A percentile compares a stretch with the other conserved stretches of the same genome.
Evolutionary conservation across 192 early-diverging fungal species (phyloP).

Genomic region (Geranomyces variabilis): DNA sequence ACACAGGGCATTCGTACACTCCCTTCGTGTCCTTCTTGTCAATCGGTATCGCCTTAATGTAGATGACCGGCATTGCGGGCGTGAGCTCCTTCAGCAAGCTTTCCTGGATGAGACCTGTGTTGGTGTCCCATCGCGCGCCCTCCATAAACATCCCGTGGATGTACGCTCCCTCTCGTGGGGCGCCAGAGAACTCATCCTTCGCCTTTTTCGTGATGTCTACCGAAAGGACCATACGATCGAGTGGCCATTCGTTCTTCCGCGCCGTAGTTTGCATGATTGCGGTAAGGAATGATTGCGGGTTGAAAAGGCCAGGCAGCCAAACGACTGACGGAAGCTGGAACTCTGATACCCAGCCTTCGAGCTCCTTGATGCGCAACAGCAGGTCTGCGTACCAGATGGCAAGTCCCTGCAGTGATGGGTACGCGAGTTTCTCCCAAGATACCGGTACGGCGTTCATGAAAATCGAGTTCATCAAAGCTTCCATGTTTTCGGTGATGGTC

Average conservation of each 20-base stretch:
- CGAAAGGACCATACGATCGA: constrained; percentile 65
- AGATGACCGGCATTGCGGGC: constrained; percentile 68
- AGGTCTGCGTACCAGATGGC: constrained; percentile 65
- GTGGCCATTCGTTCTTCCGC: constrained; percentile 67
- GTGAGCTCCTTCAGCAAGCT: constrained; percentile 64
- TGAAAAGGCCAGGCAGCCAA: constrained; percentile 66
- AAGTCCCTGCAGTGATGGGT: constrained; percentile 61
- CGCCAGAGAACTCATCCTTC: constrained; percentile 63
- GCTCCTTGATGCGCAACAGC: constrained; percentile 65
- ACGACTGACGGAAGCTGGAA: constrained; percentile 66
- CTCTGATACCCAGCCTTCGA: constrained; percentile 67
- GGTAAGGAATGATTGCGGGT: constrained; percentile 72
- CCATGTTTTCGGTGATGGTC: constrained; percentile 70
- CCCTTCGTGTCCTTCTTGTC: constrained; percentile 71
- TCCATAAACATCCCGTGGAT: constrained; percentile 70
- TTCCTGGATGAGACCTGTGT: constrained; percentile 67
- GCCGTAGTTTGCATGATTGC: constrained; percentile 74
- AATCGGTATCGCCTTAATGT: constrained; percentile 65
- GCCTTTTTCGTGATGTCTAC: constrained; percentile 70
- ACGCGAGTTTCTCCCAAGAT: constrained; percentile 66
- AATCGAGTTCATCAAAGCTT: constrained; percentile 62
- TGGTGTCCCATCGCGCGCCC: constrained; percentile 69
- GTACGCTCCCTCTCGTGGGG: constrained; percentile 66
- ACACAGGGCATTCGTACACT: constrained; percentile 69
- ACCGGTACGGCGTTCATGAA: constrained; percentile 63